Percentiles rank a stretch among this genome's conserved stretches.
Evolutionary conservation across 371 early-diverging fungal genomes (phyloP).

Genomic region (Mortierella sp.): DNA sequence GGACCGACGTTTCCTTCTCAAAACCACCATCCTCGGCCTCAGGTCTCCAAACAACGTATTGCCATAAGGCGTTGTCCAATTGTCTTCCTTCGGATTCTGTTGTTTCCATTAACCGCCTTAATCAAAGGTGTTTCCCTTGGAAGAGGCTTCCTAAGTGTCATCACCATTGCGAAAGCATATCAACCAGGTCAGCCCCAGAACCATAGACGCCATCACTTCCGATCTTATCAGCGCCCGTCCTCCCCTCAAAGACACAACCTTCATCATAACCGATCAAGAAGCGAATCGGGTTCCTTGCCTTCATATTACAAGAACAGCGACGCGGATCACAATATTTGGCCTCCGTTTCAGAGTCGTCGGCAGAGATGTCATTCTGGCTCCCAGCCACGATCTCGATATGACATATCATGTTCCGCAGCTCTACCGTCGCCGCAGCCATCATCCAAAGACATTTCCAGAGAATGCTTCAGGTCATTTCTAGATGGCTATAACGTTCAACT

Average conservation of each 20-base stretch:
- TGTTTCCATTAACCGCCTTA: conserved; percentile 20
- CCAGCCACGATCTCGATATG: conserved; percentile 1
- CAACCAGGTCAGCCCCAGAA: conserved; percentile 7
- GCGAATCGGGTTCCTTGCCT: too few relatives aligned
- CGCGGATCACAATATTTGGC: too few relatives aligned
- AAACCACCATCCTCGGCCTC: neutral
- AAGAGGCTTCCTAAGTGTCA: conserved; percentile 1
- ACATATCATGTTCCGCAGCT: neutral
- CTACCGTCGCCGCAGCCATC: neutral
- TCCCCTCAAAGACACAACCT: neutral
- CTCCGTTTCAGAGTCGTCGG: too few relatives aligned
- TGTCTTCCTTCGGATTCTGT: conserved; percentile 19
- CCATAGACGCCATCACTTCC: conserved; percentile 4
- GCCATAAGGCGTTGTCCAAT: conserved; percentile 11
- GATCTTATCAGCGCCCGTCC: conserved; percentile 4
- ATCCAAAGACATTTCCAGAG: neutral
- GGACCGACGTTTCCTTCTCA: too few relatives aligned
- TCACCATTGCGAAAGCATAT: neutral
- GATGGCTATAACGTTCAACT: conserved; percentile 28
- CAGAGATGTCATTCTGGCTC: neutral
- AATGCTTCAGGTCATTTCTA: neutral
- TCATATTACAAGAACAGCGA: too few relatives aligned
- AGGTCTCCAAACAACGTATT: neutral
- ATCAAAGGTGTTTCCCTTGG: conserved; percentile 9
- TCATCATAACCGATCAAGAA: neutral